Percentiles rank a stretch among this genome's conserved stretches.
Evolutionary conservation across 768 basidiomycete species (phyloP).

Genomic region (Xerocomus spinulosus): DNA sequence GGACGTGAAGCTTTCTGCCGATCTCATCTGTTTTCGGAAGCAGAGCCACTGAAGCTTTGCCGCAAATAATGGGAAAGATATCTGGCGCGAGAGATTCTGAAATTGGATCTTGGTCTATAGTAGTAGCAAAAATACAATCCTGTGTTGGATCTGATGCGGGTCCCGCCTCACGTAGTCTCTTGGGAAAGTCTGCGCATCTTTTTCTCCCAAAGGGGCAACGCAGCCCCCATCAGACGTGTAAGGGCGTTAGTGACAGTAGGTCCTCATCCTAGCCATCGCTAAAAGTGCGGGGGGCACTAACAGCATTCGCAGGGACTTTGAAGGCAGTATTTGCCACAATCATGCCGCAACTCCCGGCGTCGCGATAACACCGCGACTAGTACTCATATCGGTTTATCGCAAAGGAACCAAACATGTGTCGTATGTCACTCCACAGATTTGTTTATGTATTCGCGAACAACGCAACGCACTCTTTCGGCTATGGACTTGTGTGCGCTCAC

Average conservation of each 20-base stretch:
- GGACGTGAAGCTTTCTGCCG: conserved; percentile 1
- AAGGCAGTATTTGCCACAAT: too few species aligned
- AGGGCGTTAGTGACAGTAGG: background rate
- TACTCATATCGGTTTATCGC: background rate
- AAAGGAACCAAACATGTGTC: background rate
- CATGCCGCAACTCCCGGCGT: background rate
- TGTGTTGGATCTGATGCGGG: background rate
- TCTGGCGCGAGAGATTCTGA: background rate
- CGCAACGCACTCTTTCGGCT: conserved; percentile 6
- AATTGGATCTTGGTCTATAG: background rate
- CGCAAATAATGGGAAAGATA: conserved; percentile 1
- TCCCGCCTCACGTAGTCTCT: too few species aligned
- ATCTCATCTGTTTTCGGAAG: conserved; percentile 1
- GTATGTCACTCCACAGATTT: background rate
- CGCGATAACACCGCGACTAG: background rate
- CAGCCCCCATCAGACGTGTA: background rate
- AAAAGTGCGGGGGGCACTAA: too few species aligned
- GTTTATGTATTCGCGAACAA: conserved; percentile 3
- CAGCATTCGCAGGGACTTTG: too few species aligned
- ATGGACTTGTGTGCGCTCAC: conserved; percentile 4
- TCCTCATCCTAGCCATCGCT: too few species aligned
- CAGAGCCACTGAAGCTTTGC: background rate
- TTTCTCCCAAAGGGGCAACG: too few species aligned
- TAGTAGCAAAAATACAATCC: background rate
- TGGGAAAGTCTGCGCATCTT: too few species aligned